Evolutionary conservation across 257 asterid genomes (phyloP).

Genomic region (Solanum tarijense): DNA sequence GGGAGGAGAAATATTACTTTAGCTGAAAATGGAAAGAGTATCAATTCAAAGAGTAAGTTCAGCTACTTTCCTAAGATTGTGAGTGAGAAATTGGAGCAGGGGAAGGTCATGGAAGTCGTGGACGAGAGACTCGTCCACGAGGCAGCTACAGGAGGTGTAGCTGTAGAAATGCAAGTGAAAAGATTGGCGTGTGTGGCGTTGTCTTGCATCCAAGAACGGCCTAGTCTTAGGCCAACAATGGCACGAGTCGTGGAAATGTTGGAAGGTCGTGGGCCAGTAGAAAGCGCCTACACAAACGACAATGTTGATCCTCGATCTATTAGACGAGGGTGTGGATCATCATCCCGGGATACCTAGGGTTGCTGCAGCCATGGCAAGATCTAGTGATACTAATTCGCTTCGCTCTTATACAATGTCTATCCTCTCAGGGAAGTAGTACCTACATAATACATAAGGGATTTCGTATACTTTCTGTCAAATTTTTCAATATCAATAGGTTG

Average conservation of each 20-base stretch:
- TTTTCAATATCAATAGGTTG: neutral
- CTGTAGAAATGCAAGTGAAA: constrained; percentile 31
- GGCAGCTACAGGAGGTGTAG: constrained; percentile 15
- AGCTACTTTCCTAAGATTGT: constrained; percentile 47
- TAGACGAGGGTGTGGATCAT: constrained; percentile 14
- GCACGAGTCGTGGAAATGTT: constrained; percentile 67
- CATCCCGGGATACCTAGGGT: constrained; percentile 8
- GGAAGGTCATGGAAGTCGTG: constrained; percentile 49
- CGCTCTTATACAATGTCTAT: constrained; percentile 32
- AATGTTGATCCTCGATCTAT: constrained; percentile 41
- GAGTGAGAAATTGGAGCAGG: constrained; percentile 45
- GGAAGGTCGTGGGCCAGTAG: constrained; percentile 41
- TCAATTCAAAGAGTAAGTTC: constrained; percentile 26
- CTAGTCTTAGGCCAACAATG: constrained; percentile 60
- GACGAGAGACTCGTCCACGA: constrained; percentile 26
- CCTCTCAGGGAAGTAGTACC: constrained; percentile 31
- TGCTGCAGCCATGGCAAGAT: neutral
- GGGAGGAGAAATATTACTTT: constrained; percentile 38
- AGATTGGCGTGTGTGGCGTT: constrained; percentile 41
- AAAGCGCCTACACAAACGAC: constrained; percentile 43
- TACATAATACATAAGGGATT: neutral
- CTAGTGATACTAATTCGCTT: constrained; percentile 16
- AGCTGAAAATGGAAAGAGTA: constrained; percentile 13
- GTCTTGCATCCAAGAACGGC: constrained; percentile 77
- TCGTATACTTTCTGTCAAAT: neutral